A percentile compares a stretch with the other conserved stretches of the same genome.
phyloP scores from a whole-genome alignment of 2,329 filamentous ascomycete genomes.

The Aureobasidium uvarum region DNA sequence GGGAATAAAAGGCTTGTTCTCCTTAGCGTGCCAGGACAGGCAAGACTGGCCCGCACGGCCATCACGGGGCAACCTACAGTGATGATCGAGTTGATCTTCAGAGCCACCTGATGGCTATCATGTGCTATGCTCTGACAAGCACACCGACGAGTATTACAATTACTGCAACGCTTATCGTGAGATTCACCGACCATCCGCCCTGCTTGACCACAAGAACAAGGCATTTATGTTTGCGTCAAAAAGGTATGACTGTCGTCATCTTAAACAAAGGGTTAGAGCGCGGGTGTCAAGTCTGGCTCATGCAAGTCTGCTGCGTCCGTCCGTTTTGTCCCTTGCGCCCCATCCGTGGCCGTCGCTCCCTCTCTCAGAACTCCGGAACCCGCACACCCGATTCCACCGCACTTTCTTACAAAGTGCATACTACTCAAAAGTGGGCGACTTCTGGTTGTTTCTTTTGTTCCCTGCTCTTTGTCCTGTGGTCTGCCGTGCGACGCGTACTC shows the following conservation, averaged over 20 bases:
- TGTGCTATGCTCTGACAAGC: conserved; percentile 15
- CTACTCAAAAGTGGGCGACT: background rate
- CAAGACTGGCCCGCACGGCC: conserved; percentile 2
- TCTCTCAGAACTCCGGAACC: background rate
- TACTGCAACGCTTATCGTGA: conserved; percentile 16
- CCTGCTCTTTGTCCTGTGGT: conserved; percentile 4
- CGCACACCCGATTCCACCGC: background rate
- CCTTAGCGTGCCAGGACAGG: conserved; percentile 25
- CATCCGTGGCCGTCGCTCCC: background rate
- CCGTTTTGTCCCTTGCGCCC: conserved; percentile 20
- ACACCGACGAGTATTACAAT: conserved; percentile 11
- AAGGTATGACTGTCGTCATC: background rate
- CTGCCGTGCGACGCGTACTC: conserved; percentile 1
- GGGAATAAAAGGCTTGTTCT: conserved; percentile 21
- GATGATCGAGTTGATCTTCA: conserved; percentile 20
- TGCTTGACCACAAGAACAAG: background rate
- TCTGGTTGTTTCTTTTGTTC: background rate
- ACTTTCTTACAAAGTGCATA: background rate
- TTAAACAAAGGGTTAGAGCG: background rate
- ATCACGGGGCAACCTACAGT: background rate
- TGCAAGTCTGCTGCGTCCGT: conserved; percentile 16
- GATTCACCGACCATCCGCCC: background rate
- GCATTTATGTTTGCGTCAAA: background rate
- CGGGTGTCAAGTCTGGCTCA: conserved; percentile 6
- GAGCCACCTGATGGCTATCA: conserved; percentile 21